phyloP scores from a whole-genome alignment of 73 alveolate species.

The Paraurostyla sp. region DNA sequence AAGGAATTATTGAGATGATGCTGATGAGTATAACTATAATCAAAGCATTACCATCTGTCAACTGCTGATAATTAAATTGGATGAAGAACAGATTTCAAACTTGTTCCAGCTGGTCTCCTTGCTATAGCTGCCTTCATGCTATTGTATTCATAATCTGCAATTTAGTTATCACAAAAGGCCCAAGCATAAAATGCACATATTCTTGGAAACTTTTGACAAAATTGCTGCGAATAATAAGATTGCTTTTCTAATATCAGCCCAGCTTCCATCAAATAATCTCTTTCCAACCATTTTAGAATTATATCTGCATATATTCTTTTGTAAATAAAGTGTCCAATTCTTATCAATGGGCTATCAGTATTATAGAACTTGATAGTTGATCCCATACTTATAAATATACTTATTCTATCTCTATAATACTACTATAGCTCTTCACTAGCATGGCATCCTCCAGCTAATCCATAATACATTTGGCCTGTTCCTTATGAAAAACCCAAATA shows the following conservation, averaged over 20 bases:
- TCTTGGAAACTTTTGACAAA: background rate
- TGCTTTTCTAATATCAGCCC: background rate
- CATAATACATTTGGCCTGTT: constrained; percentile 73
- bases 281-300: background rate
- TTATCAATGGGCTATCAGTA: constrained; percentile 62
- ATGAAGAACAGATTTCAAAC: background rate
- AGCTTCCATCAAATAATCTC: background rate
- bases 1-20: constrained; percentile 55
- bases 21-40: constrained; percentile 73
- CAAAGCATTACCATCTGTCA: constrained; percentile 73
- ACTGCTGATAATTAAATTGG: background rate
- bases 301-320: no score
- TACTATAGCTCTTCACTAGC: constrained; percentile 52
- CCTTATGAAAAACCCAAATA: constrained; percentile 89
- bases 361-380: constrained; percentile 73
- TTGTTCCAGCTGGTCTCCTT: background rate
- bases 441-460: constrained; percentile 46
- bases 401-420: constrained; percentile 73
- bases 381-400: constrained; percentile 75
- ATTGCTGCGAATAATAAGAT: background rate
- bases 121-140: constrained; percentile 53
- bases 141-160: background rate
- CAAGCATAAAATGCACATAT: background rate
- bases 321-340: constrained; percentile 16
- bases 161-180: background rate